A percentile compares a stretch with the other conserved stretches of the same genome.
Conservation (phyloP, 139 green algal species). For the Tetraselmis striata region DNA sequence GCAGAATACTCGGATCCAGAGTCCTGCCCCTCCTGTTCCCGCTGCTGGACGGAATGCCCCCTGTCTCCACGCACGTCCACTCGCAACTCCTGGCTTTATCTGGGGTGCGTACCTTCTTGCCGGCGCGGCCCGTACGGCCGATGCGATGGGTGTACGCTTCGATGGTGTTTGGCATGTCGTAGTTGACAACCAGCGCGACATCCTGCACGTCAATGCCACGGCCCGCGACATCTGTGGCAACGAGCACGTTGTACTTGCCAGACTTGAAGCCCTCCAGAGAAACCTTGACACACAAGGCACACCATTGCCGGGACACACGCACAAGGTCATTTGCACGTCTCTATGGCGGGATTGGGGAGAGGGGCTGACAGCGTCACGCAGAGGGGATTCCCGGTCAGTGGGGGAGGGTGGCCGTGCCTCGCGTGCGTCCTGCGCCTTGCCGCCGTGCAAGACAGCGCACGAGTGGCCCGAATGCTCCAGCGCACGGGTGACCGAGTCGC, state of each 20-base stretch:
- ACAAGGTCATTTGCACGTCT: too few species aligned
- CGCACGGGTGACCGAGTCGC: slow-evolving; percentile 1
- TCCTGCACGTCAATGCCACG: slow-evolving; percentile 93
- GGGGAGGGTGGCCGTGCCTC: too few species aligned
- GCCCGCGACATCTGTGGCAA: slow-evolving; percentile 96
- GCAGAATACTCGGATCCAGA: too few species aligned
- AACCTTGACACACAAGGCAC: slow-evolving; percentile 3
- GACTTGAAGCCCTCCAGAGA: slow-evolving; percentile 75
- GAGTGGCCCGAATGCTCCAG: slow-evolving; percentile 23
- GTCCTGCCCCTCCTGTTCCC: too few species aligned
- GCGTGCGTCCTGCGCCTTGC: slow-evolving; percentile 60
- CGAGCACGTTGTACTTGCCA: slow-evolving; percentile 84
- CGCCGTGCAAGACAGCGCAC: slow-evolving; percentile 80
- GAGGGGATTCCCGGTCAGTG: too few species aligned
- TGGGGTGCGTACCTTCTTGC: slow-evolving; percentile 40
- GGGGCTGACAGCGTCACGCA: too few species aligned
- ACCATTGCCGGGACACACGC: neutral
- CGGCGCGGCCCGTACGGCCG: slow-evolving; percentile 80
- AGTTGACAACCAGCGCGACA: slow-evolving; percentile 93
- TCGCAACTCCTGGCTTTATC: neutral
- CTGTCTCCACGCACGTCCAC: neutral
- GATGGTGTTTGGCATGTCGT: slow-evolving; percentile 93
- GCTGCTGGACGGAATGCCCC: neutral
- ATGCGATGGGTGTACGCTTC: slow-evolving; percentile 97
- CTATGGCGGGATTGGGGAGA: too few species aligned